These are phyloP conservation scores for Mesembryanthemum crystallinum DNA, from an alignment of 148 eudicot species.

Conservation along the genomic window DNA sequence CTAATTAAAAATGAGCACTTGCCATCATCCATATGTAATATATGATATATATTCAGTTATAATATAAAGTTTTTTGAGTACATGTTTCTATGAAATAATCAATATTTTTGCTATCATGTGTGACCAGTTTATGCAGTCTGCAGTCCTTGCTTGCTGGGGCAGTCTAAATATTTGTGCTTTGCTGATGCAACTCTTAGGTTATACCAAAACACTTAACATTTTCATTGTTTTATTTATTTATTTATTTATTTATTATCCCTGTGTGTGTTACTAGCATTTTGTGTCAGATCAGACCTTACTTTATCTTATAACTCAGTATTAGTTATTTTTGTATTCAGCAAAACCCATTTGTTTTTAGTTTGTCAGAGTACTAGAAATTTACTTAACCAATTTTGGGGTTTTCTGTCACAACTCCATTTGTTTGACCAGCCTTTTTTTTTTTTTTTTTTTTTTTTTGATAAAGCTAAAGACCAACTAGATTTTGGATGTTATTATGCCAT, in stretches of 20 bases:
- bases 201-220: neutral
- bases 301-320: too few species aligned
- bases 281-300: neutral
- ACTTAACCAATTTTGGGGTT: too few species aligned
- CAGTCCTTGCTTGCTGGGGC: slow-evolving; percentile 26
- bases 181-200: slow-evolving; percentile 27
- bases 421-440: neutral
- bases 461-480: too few species aligned
- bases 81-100: neutral
- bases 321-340: too few species aligned
- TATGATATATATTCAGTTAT: too few species aligned
- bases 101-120: neutral
- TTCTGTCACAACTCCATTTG: too few species aligned
- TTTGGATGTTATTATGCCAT: too few species aligned
- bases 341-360: too few species aligned
- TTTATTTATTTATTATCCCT: neutral
- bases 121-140: neutral
- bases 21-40: neutral
- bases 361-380: too few species aligned
- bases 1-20: neutral
- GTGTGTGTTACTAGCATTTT: too few species aligned
- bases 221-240: neutral
- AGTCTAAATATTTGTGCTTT: slow-evolving; percentile 8
- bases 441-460: too few species aligned
- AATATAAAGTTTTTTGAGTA: too few species aligned